Conservation (phyloP, 176 grass and related monocot genomes). For the Tillandsia fasciculata region DNA sequence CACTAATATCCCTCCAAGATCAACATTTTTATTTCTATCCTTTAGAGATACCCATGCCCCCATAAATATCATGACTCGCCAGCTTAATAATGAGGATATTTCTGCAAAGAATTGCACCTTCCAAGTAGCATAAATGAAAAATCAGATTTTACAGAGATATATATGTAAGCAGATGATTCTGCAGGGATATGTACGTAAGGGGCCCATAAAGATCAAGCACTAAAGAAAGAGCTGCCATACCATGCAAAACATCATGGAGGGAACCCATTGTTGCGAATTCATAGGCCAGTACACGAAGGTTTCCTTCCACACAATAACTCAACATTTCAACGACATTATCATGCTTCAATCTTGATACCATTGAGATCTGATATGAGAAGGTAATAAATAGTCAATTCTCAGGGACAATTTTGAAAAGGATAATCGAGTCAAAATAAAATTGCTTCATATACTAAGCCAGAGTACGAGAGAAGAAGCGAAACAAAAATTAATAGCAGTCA, state of each 20-base stretch:
- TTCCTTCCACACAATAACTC: slow-evolving; percentile 5
- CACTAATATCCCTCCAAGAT: too few species aligned
- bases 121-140: too few species aligned
- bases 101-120: too few species aligned
- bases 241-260: slow-evolving; percentile 10
- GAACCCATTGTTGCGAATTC: slow-evolving; percentile 11
- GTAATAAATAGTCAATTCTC: neutral
- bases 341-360: slow-evolving; percentile 13
- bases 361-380: neutral
- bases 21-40: too few species aligned
- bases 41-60: too few species aligned
- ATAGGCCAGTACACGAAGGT: neutral
- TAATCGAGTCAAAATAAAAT: neutral
- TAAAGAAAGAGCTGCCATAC: neutral
- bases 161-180: too few species aligned
- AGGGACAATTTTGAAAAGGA: neutral
- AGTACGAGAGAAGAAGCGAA: neutral
- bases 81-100: too few species aligned
- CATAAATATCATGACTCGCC: too few species aligned
- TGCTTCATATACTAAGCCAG: neutral
- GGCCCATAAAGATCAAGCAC: neutral
- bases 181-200: too few species aligned
- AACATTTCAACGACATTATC: slow-evolving; percentile 9
- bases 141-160: too few species aligned
- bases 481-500: slow-evolving; percentile 14